Evolutionary conservation across 805 yeast species (phyloP).

Genomic region (Saturnispora dispora): DNA sequence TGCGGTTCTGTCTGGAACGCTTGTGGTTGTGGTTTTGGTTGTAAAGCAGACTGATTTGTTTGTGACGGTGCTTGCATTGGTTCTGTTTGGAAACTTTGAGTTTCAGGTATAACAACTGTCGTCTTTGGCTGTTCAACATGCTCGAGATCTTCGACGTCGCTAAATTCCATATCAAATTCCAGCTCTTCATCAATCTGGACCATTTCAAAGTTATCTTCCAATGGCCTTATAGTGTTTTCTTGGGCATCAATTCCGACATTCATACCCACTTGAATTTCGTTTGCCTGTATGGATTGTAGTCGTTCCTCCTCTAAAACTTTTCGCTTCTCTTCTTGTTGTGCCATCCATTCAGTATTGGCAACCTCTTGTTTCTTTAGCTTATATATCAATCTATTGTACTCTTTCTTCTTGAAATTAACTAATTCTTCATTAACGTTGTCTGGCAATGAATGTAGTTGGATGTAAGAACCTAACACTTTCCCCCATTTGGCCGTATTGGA

Average conservation of each 20-base stretch:
- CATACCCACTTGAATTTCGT: slow-evolving; percentile 14
- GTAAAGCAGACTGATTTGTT: not conserved
- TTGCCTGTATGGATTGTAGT: slow-evolving; percentile 14
- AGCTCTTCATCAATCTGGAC: slow-evolving; percentile 6
- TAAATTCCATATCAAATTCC: slow-evolving; percentile 10
- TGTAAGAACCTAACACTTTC: slow-evolving; percentile 25
- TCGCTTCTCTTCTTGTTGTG: slow-evolving; percentile 23
- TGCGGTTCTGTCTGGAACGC: not conserved
- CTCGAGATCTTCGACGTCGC: slow-evolving; percentile 6
- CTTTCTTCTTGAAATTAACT: slow-evolving; percentile 12
- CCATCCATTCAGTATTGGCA: slow-evolving; percentile 11
- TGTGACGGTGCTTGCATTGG: not conserved
- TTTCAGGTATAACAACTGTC: not conserved
- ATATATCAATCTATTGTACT: slow-evolving; percentile 17
- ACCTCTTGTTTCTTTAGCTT: slow-evolving; percentile 28
- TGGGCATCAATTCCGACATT: slow-evolving; percentile 9
- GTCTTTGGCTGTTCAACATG: not conserved
- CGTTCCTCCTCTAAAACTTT: slow-evolving; percentile 20
- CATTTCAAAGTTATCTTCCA: slow-evolving; percentile 26
- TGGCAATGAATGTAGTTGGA: slow-evolving; percentile 18
- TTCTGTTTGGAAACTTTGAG: not conserved
- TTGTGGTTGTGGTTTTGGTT: not conserved
- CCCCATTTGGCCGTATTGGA: slow-evolving; percentile 28
- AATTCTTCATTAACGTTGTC: slow-evolving; percentile 17
- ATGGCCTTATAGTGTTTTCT: slow-evolving; percentile 8